Percentiles rank a stretch among this genome's conserved stretches.
These are phyloP conservation scores for Macrocystidia cucumis DNA, from an alignment of 1,284 basidiomycete species.

Conservation along the genomic window DNA sequence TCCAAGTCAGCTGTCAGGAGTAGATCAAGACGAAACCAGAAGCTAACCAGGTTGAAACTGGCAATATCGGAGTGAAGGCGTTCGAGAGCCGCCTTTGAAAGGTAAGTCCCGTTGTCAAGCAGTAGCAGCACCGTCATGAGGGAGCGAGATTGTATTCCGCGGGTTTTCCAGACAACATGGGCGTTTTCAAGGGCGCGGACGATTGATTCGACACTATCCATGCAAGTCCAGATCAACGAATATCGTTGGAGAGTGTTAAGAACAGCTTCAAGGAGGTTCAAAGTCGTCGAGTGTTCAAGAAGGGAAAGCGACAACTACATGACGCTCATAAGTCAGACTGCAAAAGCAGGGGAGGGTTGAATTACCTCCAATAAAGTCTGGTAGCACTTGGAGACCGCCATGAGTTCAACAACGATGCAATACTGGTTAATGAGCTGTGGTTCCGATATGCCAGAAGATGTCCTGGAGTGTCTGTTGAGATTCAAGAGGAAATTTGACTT, in stretches of 20 bases:
- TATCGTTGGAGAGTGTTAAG: conserved; percentile 62
- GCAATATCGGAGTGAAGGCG: conserved; percentile 51
- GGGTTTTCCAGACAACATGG: conserved; percentile 53
- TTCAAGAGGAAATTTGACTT: too few species aligned
- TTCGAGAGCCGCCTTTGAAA: conserved; percentile 46
- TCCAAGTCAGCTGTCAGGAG: conserved; percentile 5
- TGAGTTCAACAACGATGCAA: conserved; percentile 48
- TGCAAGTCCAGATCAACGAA: conserved; percentile 67
- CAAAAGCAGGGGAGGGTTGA: conserved; percentile 5
- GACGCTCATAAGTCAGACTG: conserved; percentile 1
- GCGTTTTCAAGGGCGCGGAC: conserved; percentile 51
- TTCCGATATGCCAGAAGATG: conserved; percentile 9
- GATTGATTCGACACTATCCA: conserved; percentile 53
- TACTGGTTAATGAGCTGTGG: conserved; percentile 40
- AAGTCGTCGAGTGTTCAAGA: conserved; percentile 40
- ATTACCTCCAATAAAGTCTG: conserved; percentile 60
- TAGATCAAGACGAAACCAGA: conserved; percentile 6
- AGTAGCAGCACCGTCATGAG: conserved; percentile 54
- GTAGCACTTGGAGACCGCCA: conserved; percentile 56
- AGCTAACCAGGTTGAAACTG: conserved; percentile 49
- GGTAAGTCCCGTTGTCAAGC: conserved; percentile 50
- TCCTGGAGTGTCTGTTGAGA: too few species aligned
- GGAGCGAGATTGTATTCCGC: conserved; percentile 54
- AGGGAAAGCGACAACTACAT: conserved; percentile 51
- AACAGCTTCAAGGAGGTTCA: conserved; percentile 48